Percentiles rank a stretch among this genome's conserved stretches.
Conservation (phyloP, 2,329 filamentous ascomycete genomes). For the Sclerotinia sclerotiorum region DNA sequence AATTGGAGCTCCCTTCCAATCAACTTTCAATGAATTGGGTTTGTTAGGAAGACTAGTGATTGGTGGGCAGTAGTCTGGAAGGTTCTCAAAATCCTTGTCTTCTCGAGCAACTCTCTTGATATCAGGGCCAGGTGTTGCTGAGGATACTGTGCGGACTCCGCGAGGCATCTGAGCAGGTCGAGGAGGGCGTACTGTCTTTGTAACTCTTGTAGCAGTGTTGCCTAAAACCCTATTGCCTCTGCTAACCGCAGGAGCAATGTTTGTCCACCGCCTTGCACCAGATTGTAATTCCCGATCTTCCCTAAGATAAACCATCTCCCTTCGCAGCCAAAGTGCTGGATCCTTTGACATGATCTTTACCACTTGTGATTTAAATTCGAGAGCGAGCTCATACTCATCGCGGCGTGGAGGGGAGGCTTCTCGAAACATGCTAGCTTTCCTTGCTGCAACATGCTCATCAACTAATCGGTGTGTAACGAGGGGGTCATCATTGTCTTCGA, state of each 20-base stretch:
- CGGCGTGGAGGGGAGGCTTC: slow-evolving; percentile 49
- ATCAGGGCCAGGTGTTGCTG: slow-evolving; percentile 40
- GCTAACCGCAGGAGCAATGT: slow-evolving; percentile 35
- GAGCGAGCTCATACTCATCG: slow-evolving; percentile 54
- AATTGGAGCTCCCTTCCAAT: slow-evolving; percentile 81
- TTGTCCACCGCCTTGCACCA: slow-evolving; percentile 31
- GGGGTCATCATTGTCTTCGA: slow-evolving; percentile 46
- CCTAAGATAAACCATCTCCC: slow-evolving; percentile 37
- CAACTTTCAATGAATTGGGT: slow-evolving; percentile 73
- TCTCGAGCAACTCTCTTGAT: slow-evolving; percentile 64
- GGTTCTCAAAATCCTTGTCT: slow-evolving; percentile 74
- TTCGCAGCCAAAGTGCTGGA: slow-evolving; percentile 32
- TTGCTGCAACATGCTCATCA: slow-evolving; percentile 43
- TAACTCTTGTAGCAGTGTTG: slow-evolving; percentile 16
- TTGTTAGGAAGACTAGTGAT: slow-evolving; percentile 63
- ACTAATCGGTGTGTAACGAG: slow-evolving; percentile 46
- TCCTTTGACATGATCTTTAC: slow-evolving; percentile 41
- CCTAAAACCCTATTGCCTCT: slow-evolving; percentile 12
- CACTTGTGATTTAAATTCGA: slow-evolving; percentile 55
- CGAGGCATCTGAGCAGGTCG: slow-evolving; percentile 26
- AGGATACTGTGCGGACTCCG: slow-evolving; percentile 14
- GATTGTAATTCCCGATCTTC: slow-evolving; percentile 33
- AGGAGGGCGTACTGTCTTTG: slow-evolving; percentile 22
- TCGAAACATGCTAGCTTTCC: slow-evolving; percentile 43
- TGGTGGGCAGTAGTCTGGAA: slow-evolving; percentile 73